Evolutionary conservation across 306 rosid genomes (phyloP).

Genomic region (Cicer bijugum): DNA sequence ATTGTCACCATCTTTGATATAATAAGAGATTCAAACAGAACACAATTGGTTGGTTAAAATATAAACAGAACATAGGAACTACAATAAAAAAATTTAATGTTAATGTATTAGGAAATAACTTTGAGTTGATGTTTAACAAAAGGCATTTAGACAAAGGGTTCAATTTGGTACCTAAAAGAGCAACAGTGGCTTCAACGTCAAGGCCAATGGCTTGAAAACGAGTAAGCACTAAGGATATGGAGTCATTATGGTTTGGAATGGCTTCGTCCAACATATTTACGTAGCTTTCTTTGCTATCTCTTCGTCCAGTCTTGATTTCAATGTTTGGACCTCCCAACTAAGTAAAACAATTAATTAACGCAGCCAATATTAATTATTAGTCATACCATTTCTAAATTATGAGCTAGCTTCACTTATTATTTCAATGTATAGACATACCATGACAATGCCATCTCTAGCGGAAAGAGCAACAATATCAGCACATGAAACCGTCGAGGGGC

Average conservation of each 20-base stretch:
- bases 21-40: neutral
- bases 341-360: neutral
- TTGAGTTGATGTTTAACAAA: neutral
- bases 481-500: constrained; percentile 78
- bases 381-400: neutral
- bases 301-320: constrained; percentile 81
- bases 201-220: constrained; percentile 73
- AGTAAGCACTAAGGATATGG: constrained; percentile 64
- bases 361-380: neutral
- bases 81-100: neutral
- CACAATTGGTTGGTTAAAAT: neutral
- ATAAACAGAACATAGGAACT: neutral
- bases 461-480: constrained; percentile 90
- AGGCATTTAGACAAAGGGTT: neutral
- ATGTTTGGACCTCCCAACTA: constrained; percentile 82
- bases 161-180: constrained; percentile 66
- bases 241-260: constrained; percentile 80
- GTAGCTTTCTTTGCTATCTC: constrained; percentile 70
- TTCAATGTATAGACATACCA: constrained; percentile 49
- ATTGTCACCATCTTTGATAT: neutral
- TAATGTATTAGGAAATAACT: neutral
- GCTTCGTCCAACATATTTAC: constrained; percentile 48
- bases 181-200: constrained; percentile 73
- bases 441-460: constrained; percentile 72
- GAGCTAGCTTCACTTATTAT: too few species aligned